These are phyloP conservation scores for Zygosaccharomyces bisporus DNA, from an alignment of 805 yeast species.

Conservation along the genomic window DNA sequence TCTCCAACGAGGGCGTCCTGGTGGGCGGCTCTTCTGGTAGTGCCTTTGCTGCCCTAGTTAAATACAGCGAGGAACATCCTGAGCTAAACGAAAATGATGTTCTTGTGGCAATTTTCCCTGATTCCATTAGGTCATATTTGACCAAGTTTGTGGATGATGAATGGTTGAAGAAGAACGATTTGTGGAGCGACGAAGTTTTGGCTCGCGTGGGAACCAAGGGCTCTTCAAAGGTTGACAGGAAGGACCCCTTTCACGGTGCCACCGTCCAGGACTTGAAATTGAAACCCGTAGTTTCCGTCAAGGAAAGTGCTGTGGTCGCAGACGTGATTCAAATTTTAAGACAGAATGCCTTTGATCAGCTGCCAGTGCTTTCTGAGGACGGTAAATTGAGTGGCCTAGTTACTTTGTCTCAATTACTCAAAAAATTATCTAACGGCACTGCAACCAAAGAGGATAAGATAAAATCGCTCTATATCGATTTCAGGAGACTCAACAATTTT, in stretches of 20 bases:
- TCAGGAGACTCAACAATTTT: conserved; percentile 63
- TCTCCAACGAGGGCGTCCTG: conserved; percentile 78
- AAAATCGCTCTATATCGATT: conserved; percentile 53
- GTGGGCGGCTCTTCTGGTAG: conserved; percentile 91
- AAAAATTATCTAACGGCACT: conserved; percentile 58
- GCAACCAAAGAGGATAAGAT: conserved; percentile 55
- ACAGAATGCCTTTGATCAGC: conserved; percentile 76
- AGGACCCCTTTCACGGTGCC: conserved; percentile 47
- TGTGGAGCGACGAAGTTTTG: conserved; percentile 53
- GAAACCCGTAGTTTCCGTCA: conserved; percentile 77
- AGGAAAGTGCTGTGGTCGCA: conserved; percentile 53
- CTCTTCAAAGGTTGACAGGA: conserved; percentile 33
- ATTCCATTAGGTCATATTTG: conserved; percentile 79
- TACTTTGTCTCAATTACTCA: conserved; percentile 68
- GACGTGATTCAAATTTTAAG: conserved; percentile 67
- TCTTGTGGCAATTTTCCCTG: conserved; percentile 81
- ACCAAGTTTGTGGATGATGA: conserved; percentile 87
- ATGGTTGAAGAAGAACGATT: conserved; percentile 79
- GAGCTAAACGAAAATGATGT: conserved; percentile 67
- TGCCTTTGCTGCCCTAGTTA: conserved; percentile 74
- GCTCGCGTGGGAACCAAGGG: conserved; percentile 35
- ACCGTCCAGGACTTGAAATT: conserved; percentile 66
- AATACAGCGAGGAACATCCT: conserved; percentile 57
- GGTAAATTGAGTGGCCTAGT: conserved; percentile 71
- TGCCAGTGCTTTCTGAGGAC: conserved; percentile 61